Evolutionary conservation across 345 rosid species (phyloP), one percentile per base, ranked within the genome.

Genomic region (Sonneratia alba): DNA sequence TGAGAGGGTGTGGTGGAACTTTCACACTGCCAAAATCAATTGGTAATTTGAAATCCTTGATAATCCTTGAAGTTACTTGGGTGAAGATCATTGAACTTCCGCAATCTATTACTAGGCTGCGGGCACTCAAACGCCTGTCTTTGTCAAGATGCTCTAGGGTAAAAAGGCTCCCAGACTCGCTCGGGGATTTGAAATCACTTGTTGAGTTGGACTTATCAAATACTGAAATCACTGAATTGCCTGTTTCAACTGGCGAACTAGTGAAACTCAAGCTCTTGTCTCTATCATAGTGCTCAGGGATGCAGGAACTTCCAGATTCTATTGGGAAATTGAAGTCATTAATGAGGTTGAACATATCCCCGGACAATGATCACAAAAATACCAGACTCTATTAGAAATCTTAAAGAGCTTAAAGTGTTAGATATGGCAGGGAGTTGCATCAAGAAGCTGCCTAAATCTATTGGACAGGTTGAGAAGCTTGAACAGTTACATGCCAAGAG

Each of bases 391-490:
- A 43, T 71, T 16, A 51, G 67, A 10, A 43, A 62, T 40, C 36
- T 72, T 3, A 72, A 65, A 57, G 49, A 66, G 18, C 18, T 72
- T 2, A 21, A 18, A 55, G 59, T 55, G 59, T 12, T 70, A n/a
- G 36, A n/a, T 10, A 1, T 70, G 14, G 38, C 42, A 15, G 18
- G 47, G 63, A 51, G 32, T 37, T 0, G 57, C 22, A 18, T 55
- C 4, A 55, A 18, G n/a, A 55, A 55, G 59, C 24, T 55, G 6
- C 59, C 59, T 55, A 55, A 61, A 6, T 13, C 73, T 64, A 72
- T 34, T 51, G 62, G 8, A 47, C 18, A 24, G 75, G 34, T 72
- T 55, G 63, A 66, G 45, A 63, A 72, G 11, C 70, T 72, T 38
- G 56, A 63, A 72, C 4, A 34, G 16, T 15, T 64, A 19, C 59